phyloP scores from a whole-genome alignment of 179 eudicot genomes.

The Beta lomatogona region DNA sequence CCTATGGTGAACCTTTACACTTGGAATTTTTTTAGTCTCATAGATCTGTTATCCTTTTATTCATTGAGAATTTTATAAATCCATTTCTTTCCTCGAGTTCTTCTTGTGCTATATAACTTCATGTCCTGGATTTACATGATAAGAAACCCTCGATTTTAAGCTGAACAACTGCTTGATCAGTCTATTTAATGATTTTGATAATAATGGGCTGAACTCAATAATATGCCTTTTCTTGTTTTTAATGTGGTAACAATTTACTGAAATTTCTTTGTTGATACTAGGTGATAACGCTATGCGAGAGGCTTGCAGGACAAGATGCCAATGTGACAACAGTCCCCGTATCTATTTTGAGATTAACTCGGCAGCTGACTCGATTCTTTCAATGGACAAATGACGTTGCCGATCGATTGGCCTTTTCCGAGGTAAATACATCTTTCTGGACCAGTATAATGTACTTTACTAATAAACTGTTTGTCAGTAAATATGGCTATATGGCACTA shows the following conservation, averaged over 20 bases:
- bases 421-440: constrained; percentile 45
- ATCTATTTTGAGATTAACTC: constrained; percentile 83
- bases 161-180: background rate
- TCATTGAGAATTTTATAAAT: background rate
- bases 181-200: background rate
- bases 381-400: constrained; percentile 99
- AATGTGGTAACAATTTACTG: background rate
- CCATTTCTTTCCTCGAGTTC: background rate
- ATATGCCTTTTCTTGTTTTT: no score
- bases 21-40: background rate
- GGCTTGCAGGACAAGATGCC: constrained; percentile 99
- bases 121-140: background rate
- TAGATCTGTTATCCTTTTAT: background rate
- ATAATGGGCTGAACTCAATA: no score
- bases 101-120: background rate
- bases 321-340: constrained; percentile 99
- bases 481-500: background rate
- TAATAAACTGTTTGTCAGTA: background rate
- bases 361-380: constrained; percentile 86
- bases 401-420: constrained; percentile 97
- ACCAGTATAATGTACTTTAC: background rate
- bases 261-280: constrained; percentile 29
- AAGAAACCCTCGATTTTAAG: no score
- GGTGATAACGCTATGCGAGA: constrained; percentile 97
- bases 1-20: background rate